Base-by-base conservation (phyloP, 1,284 basidiomycete species). In the Austroboletus novae-zelandiae region DNA sequence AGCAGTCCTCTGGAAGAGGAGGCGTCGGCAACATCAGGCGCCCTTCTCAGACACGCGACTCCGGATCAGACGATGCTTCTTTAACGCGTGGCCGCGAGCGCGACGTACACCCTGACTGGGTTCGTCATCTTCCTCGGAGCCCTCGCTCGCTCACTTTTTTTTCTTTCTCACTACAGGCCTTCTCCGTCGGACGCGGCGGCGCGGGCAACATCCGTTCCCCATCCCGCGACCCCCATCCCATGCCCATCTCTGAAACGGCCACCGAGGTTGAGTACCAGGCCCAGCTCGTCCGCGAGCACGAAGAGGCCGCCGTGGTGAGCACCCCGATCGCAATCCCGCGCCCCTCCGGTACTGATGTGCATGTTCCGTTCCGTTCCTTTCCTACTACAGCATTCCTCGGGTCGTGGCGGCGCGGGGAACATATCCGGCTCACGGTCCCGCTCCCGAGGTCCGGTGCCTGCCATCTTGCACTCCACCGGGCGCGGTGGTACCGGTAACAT, bases 191-290 rank as follows among this genome's bases (percentile, higher is more conserved):
- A 17, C 79, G 89, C 31, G 89, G 89, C 34, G 89, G 89, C 25
- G 79, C 78, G 17, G 89, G 89, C 39, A 91, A 92, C 70, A 81
- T 91, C 35, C 82, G 84, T 44, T 84, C 86, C 4, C 82, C 84
- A 0, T 86, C 87, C 15, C 78, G 80, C 40, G 81, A 83, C 42
- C 68, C 74, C 45, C 60, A 53, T 4, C 67, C 69, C 50, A 64
- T 60, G 4, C 67, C 69, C 50, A 64, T 60, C 27, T 50, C 60
- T 6, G 66, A 67, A 42, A 50, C 54, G n/a, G 44, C 35, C 14
- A 31, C 46, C 17, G 64, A 65, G 35, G n/a, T 40, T 36, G 54
- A 48, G 3, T 69, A 68, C 52, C 82, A 85, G 53, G 67, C 74
- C 20, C 71, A 72, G 10, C 57, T 81, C 23, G 69, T 84, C 42